Percentiles rank a stretch among this genome's conserved stretches.
phyloP scores from a whole-genome alignment of 805 yeast genomes.

The Yamadazyma akitaensis region DNA sequence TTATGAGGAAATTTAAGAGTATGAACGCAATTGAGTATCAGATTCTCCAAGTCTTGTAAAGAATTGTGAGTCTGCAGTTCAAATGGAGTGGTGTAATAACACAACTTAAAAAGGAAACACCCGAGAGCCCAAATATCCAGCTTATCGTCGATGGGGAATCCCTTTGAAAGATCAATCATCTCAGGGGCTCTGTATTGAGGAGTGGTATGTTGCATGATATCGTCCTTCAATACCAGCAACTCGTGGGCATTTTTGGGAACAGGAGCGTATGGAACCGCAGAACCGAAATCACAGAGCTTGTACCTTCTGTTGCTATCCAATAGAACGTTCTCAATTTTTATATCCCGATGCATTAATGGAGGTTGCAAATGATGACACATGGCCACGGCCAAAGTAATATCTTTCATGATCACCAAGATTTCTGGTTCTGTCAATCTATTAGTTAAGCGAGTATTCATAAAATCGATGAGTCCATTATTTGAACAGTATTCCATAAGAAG shows the following conservation, averaged over 20 bases:
- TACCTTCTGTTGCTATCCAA: conserved; percentile 55
- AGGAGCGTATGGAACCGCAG: conserved; percentile 62
- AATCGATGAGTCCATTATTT: conserved; percentile 71
- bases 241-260: conserved; percentile 65
- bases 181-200: conserved; percentile 86
- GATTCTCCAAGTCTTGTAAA: conserved; percentile 47
- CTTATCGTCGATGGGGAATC: conserved; percentile 74
- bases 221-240: conserved; percentile 56
- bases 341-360: conserved; percentile 74
- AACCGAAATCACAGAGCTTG: conserved; percentile 81
- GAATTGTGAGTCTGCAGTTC: conserved; percentile 46
- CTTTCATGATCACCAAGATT: conserved; percentile 63
- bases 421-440: conserved; percentile 67
- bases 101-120: conserved; percentile 68
- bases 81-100: conserved; percentile 82
- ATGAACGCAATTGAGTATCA: conserved; percentile 56
- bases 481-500: conserved; percentile 79
- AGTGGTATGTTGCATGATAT: conserved; percentile 74
- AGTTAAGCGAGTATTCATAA: conserved; percentile 70
- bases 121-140: conserved; percentile 88
- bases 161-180: conserved; percentile 69
- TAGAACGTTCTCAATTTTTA: conserved; percentile 78
- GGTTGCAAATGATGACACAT: conserved; percentile 73
- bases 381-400: conserved; percentile 69
- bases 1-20: conserved; percentile 48